Conservation (phyloP, 805 yeast genomes). For the Blastobotrys parvus region DNA sequence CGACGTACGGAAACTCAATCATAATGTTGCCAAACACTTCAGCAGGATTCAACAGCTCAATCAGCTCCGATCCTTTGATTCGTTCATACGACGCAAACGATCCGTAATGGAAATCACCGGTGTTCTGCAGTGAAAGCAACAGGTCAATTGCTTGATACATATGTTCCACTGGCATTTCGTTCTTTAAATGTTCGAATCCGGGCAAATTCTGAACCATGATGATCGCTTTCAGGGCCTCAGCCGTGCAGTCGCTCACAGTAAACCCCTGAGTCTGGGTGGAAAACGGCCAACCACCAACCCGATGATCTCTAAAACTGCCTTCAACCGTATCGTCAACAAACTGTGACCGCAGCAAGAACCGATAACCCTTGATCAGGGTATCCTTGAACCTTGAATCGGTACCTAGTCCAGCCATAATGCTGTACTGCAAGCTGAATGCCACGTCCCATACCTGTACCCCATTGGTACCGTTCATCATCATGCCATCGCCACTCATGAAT, state of each 20-base stretch:
- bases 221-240: conserved; percentile 89
- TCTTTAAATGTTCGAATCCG: conserved; percentile 39
- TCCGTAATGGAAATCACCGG: conserved; percentile 72
- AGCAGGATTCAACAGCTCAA: conserved; percentile 86
- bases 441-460: conserved; percentile 98
- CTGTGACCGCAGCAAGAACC: conserved; percentile 73
- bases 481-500: conserved; percentile 83
- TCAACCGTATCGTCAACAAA: conserved; percentile 70
- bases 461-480: conserved; percentile 93
- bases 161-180: conserved; percentile 45
- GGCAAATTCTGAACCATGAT: conserved; percentile 76
- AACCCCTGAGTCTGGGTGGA: conserved; percentile 95
- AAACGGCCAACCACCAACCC: conserved; percentile 94
- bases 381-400: conserved; percentile 57
- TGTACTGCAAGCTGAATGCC: conserved; percentile 82
- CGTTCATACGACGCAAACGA: conserved; percentile 88
- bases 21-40: conserved; percentile 96
- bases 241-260: conserved; percentile 94
- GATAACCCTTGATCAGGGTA: conserved; percentile 55
- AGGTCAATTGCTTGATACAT: conserved; percentile 69
- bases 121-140: conserved; percentile 66
- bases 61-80: conserved; percentile 67
- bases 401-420: conserved; percentile 70
- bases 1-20: conserved; percentile 98
- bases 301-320: conserved; percentile 73